Conservation (phyloP, 768 basidiomycete species). For the Amanita muscaria region DNA sequence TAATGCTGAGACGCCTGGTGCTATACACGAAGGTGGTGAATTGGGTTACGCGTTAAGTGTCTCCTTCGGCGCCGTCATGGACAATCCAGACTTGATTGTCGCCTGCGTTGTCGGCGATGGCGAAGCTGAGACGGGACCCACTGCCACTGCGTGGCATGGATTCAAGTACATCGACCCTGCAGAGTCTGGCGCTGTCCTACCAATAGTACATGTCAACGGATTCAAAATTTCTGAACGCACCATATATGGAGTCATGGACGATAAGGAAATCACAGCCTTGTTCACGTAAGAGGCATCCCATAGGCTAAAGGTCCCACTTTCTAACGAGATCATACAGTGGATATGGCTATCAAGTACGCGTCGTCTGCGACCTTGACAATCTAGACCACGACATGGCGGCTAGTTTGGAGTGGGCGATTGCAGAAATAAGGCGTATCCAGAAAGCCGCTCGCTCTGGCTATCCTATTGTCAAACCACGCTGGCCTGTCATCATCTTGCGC, state of each 20-base stretch:
- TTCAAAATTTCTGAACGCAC: conserved; percentile 91
- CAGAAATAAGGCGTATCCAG: conserved; percentile 72
- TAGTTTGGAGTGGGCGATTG: conserved; percentile 73
- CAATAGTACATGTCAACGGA: conserved; percentile 81
- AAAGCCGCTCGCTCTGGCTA: conserved; percentile 65
- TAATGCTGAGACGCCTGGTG: conserved; percentile 80
- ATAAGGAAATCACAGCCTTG: conserved; percentile 67
- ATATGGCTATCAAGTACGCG: conserved; percentile 81
- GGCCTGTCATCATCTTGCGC: conserved; percentile 81
- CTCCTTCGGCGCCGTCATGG: conserved; percentile 85
- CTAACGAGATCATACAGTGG: conserved; percentile 32
- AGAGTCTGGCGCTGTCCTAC: conserved; percentile 89
- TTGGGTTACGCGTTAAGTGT: conserved; percentile 84
- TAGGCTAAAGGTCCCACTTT: conserved; percentile 20
- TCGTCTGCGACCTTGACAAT: conserved; percentile 58
- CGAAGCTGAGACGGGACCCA: conserved; percentile 77
- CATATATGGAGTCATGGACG: conserved; percentile 85
- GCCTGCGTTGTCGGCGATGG: conserved; percentile 81
- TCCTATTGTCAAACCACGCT: conserved; percentile 78
- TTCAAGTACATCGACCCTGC: conserved; percentile 88
- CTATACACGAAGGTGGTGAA: conserved; percentile 89
- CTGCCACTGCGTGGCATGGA: conserved; percentile 78
- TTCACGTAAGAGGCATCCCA: too few relatives aligned
- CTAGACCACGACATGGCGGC: conserved; percentile 76
- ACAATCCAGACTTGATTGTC: conserved; percentile 81